Conservation (phyloP, 257 asterid species). For the Leonotis leonurus region DNA sequence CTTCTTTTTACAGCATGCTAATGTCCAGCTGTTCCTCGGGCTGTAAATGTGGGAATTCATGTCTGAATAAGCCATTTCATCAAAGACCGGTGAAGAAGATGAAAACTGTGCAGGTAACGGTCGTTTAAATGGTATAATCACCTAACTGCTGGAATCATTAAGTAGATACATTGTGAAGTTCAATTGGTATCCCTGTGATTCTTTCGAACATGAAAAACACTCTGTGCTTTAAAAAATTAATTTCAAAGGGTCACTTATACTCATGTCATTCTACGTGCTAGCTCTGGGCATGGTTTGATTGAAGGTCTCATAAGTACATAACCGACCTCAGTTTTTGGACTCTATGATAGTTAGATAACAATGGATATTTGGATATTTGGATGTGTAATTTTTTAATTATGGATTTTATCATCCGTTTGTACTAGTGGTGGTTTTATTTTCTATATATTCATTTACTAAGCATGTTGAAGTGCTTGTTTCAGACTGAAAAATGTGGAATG, state of each 20-base stretch:
- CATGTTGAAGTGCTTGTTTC: conserved; percentile 28
- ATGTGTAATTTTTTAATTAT: neutral
- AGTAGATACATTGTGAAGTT: conserved; percentile 1
- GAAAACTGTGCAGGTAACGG: conserved; percentile 68
- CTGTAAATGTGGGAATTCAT: conserved; percentile 82
- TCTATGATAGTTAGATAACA: neutral
- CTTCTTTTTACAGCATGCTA: conserved; percentile 57
- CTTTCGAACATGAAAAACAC: neutral
- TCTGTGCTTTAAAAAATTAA: neutral
- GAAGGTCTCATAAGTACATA: neutral
- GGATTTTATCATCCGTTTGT: neutral
- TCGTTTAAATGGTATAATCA: neutral
- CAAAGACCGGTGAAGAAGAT: conserved; percentile 81
- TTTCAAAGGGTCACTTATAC: neutral
- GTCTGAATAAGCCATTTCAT: conserved; percentile 88
- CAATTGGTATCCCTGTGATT: neutral
- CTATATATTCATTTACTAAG: conserved; percentile 3
- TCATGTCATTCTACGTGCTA: neutral
- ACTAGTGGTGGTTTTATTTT: neutral
- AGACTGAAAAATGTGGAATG: conserved; percentile 97
- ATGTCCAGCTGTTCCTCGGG: conserved; percentile 83
- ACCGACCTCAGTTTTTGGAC: neutral
- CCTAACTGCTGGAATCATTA: neutral
- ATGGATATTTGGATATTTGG: conserved; percentile 1
- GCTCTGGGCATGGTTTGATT: neutral